A percentile compares a stretch with the other conserved stretches of the same genome.
These are phyloP conservation scores for Rhizophagus clarus DNA, from an alignment of 192 early-diverging fungal species.

Conservation along the genomic window DNA sequence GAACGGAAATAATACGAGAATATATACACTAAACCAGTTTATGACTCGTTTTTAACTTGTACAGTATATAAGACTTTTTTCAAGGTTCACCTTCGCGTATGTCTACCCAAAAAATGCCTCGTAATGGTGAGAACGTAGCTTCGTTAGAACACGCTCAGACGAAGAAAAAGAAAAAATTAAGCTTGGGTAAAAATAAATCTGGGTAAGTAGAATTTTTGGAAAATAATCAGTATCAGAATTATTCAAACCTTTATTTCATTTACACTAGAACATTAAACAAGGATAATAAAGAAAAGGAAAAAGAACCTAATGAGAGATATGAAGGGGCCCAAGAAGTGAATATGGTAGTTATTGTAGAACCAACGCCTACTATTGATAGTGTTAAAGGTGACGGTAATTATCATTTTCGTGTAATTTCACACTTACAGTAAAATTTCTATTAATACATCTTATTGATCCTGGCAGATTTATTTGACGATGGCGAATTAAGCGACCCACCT, in stretches of 20 bases:
- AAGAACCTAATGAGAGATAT: background rate
- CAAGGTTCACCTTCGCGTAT: background rate
- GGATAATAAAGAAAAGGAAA: background rate
- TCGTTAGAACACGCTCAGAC: background rate
- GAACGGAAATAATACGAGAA: background rate
- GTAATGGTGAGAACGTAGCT: background rate
- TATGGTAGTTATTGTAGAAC: background rate
- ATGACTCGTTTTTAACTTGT: background rate
- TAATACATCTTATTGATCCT: background rate
- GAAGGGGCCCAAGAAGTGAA: background rate
- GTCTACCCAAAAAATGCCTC: background rate
- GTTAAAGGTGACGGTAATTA: background rate
- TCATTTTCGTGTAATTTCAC: background rate
- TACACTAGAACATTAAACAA: background rate
- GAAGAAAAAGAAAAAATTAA: background rate
- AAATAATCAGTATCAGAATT: background rate
- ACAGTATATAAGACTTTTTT: background rate
- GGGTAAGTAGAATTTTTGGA: background rate
- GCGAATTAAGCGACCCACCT: background rate
- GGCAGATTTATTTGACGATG: background rate
- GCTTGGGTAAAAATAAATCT: background rate
- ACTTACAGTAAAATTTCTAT: background rate
- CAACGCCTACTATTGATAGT: background rate
- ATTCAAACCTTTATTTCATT: background rate
- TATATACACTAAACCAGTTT: background rate